Conservation (phyloP, 208 protist species). For the Trypanosoma mega region DNA sequence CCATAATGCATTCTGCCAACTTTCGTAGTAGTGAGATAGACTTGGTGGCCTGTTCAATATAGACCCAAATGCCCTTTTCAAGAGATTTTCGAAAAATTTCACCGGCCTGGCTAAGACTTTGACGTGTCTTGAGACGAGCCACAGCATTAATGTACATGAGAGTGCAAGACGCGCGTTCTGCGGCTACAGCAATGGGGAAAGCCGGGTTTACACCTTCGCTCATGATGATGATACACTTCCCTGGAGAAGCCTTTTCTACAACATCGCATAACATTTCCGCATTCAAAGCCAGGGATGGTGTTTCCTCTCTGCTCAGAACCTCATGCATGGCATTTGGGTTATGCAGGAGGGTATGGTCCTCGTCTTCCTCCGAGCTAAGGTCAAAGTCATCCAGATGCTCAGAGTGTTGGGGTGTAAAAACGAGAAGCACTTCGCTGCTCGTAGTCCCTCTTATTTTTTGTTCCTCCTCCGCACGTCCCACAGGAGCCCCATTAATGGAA, state of each 20-base stretch:
- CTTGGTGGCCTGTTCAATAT: slow-evolving; percentile 88
- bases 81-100: slow-evolving; percentile 74
- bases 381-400: slow-evolving; percentile 74
- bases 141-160: slow-evolving; percentile 91
- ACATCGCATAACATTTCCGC: slow-evolving; percentile 65
- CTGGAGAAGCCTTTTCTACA: slow-evolving; percentile 40
- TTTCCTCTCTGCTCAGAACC: background rate
- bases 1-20: slow-evolving; percentile 70
- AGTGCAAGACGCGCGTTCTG: slow-evolving; percentile 54
- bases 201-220: slow-evolving; percentile 83
- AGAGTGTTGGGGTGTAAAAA: slow-evolving; percentile 25
- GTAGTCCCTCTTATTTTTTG: slow-evolving; percentile 23
- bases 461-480: slow-evolving; percentile 47
- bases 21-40: slow-evolving; percentile 85
- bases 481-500: slow-evolving; percentile 72
- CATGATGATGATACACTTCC: slow-evolving; percentile 84
- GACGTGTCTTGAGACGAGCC: slow-evolving; percentile 82
- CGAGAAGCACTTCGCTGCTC: slow-evolving; percentile 51
- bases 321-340: slow-evolving; percentile 28
- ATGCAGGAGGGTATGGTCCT: slow-evolving; percentile 42
- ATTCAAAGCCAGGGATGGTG: slow-evolving; percentile 37
- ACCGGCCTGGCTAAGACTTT: slow-evolving; percentile 71
- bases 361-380: slow-evolving; percentile 71
- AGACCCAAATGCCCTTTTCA: slow-evolving; percentile 88
- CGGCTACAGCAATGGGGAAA: slow-evolving; percentile 71